Evolutionary conservation across 2,329 filamentous ascomycete genomes (phyloP).

Genomic region (Botrytis elliptica): DNA sequence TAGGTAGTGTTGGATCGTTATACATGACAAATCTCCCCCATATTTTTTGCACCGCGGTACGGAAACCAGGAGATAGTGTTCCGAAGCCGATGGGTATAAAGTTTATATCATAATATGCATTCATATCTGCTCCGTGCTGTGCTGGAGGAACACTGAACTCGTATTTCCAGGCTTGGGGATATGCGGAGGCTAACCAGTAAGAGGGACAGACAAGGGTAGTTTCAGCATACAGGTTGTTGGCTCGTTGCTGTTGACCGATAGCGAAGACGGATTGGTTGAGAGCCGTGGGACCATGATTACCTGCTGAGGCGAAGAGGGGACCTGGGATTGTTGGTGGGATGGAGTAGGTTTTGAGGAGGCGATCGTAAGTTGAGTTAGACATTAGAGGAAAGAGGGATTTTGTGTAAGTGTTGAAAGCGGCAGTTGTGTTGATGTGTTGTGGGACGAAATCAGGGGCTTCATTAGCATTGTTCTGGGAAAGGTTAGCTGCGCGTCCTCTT

Average conservation of each 20-base stretch:
- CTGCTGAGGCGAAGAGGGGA: conserved; percentile 39
- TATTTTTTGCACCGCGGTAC: conserved; percentile 21
- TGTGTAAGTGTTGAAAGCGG: conserved; percentile 44
- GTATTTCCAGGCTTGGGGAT: conserved; percentile 43
- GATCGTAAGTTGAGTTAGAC: conserved; percentile 41
- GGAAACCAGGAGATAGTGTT: conserved; percentile 23
- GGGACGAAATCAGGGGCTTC: conserved; percentile 49
- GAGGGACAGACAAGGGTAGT: conserved; percentile 53
- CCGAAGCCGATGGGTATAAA: conserved; percentile 6
- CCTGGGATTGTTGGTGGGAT: conserved; percentile 28
- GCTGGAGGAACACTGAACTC: conserved; percentile 44
- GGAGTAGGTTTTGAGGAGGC: conserved; percentile 31
- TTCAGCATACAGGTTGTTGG: conserved; percentile 42
- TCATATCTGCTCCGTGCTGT: conserved; percentile 40
- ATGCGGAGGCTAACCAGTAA: conserved; percentile 52
- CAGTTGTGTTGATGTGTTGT: conserved; percentile 45
- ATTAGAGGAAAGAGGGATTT: conserved; percentile 44
- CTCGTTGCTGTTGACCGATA: conserved; percentile 51
- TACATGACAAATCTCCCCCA: conserved; percentile 26
- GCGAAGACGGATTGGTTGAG: conserved; percentile 46
- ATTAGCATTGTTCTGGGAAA: conserved; percentile 47
- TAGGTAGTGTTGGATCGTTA: conserved; percentile 13
- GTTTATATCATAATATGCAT: conserved; percentile 38
- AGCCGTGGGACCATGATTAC: conserved; percentile 41
- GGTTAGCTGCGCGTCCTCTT: not conserved